These are phyloP conservation scores for Coemansia sp. DNA, from an alignment of 192 early-diverging fungal species.

Conservation along the genomic window DNA sequence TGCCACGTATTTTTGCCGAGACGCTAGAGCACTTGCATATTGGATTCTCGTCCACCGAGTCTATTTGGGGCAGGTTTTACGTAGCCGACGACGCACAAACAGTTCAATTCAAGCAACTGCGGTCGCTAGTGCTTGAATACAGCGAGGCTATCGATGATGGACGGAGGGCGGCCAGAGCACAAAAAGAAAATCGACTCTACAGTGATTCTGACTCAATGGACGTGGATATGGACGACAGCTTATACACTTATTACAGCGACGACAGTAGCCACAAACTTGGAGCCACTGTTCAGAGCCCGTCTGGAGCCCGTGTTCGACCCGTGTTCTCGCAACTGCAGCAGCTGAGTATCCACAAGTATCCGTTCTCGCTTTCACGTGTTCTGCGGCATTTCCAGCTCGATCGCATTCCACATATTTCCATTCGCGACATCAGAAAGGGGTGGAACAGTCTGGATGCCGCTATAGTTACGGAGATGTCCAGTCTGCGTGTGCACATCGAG, in stretches of 20 bases:
- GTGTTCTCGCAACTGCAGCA: conserved; percentile 29
- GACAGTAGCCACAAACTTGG: background rate
- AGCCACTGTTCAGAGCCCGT: background rate
- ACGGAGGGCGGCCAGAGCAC: background rate
- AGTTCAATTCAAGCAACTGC: conserved; percentile 25
- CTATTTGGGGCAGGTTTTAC: conserved; percentile 49
- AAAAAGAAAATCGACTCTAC: conserved; percentile 1
- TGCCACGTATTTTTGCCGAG: conserved; percentile 42
- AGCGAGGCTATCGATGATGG: conserved; percentile 12
- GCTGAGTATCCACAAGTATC: conserved; percentile 32
- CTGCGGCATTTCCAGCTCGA: conserved; percentile 31
- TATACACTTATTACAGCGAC: background rate
- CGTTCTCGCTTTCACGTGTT: conserved; percentile 21
- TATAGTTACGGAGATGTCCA: background rate
- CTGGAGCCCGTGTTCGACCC: background rate
- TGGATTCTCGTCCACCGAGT: conserved; percentile 36
- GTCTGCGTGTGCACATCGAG: conserved; percentile 28
- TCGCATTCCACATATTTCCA: conserved; percentile 26
- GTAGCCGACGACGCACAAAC: background rate
- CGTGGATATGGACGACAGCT: background rate
- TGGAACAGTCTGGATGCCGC: conserved; percentile 13
- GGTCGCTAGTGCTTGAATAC: conserved; percentile 36
- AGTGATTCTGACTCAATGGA: background rate
- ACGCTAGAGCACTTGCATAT: conserved; percentile 30
- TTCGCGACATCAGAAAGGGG: conserved; percentile 31